These are phyloP conservation scores for Neoarthrinium moseri DNA, from an alignment of 2,329 filamentous ascomycete species.

Conservation along the genomic window DNA sequence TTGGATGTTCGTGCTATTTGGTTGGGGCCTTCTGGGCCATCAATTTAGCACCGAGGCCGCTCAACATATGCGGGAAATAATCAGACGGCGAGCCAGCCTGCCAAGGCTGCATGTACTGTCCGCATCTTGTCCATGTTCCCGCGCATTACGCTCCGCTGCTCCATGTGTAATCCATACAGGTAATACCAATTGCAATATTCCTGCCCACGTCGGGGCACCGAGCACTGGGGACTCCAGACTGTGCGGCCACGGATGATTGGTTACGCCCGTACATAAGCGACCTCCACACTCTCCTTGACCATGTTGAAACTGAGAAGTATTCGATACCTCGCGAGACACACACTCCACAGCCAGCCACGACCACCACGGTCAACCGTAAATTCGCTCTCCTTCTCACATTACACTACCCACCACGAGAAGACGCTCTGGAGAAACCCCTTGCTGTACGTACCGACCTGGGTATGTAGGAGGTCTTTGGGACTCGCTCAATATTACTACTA, in stretches of 20 bases:
- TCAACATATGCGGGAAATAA: too few species aligned
- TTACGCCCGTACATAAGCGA: constrained; percentile 9
- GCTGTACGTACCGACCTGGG: not conserved
- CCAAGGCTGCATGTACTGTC: too few species aligned
- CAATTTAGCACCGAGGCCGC: too few species aligned
- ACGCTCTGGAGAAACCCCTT: not conserved
- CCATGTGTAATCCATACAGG: too few species aligned
- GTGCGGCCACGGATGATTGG: not conserved
- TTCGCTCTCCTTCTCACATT: not conserved
- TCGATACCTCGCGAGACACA: constrained; percentile 8
- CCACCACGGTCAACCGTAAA: not conserved
- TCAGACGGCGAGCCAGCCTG: too few species aligned
- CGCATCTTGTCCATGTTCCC: too few species aligned
- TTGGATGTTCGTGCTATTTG: too few species aligned
- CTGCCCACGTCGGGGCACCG: constrained; percentile 1
- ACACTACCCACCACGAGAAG: not conserved
- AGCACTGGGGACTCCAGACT: not conserved
- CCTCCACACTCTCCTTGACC: constrained; percentile 4
- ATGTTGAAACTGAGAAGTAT: constrained; percentile 1
- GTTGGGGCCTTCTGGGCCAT: too few species aligned
- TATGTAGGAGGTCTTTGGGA: not conserved
- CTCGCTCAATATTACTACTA: not conserved
- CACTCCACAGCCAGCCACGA: not conserved
- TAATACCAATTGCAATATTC: not conserved
- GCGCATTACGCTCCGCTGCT: too few species aligned